Evolutionary conservation across 129 eudicot species (phyloP), one percentile per base, ranked within the genome.

Genomic region (Flaveria brownii): DNA sequence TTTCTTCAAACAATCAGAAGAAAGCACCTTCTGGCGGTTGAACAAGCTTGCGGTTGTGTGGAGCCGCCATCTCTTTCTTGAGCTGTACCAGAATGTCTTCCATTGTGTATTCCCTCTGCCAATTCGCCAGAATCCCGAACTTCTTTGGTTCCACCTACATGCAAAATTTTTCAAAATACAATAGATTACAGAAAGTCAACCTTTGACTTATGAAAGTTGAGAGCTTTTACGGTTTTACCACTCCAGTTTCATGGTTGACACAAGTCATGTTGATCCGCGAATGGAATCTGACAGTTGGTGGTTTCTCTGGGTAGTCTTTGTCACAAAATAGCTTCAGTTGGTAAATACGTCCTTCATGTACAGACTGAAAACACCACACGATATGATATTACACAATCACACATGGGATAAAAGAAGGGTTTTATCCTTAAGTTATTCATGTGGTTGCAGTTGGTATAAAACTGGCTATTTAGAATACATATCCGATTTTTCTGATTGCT

Each of bases 91-190:
- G 68, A 64, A 80, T 80, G 64, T 51, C 73, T 74, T 80, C 84
- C 84, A 80, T 80, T 18, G 51, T 80, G 76, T 73, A 80, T 66
- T 80, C 84, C 22, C 84, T 43, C 73, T 80, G 79, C 80, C 79
- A 80, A 74, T 80, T 80, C 23, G 79, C 74, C 79, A 80, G n/a
- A 28, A 80, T 80, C 33, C 80, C 76, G 57, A 80, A 80, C 76
- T 74, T 74, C 70, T 80, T 80, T 45, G 80, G 13, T 26, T 80
- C 84, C 72, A 80, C 84, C 84, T 80, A 68, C 33, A 62, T 60
- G 12, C 61, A 47, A 16, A 13, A 62, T 51, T 16, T 16, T 28
- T 66, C 71, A 66, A 36, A 61, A 64, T 64, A 39, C 17, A 26
- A 5, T 13, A 33, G 15, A 14, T 33, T 30, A 54, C 2, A 72